Evolutionary conservation across 192 early-diverging fungal genomes (phyloP).

Genomic region (Mycoemilia scoparia): DNA sequence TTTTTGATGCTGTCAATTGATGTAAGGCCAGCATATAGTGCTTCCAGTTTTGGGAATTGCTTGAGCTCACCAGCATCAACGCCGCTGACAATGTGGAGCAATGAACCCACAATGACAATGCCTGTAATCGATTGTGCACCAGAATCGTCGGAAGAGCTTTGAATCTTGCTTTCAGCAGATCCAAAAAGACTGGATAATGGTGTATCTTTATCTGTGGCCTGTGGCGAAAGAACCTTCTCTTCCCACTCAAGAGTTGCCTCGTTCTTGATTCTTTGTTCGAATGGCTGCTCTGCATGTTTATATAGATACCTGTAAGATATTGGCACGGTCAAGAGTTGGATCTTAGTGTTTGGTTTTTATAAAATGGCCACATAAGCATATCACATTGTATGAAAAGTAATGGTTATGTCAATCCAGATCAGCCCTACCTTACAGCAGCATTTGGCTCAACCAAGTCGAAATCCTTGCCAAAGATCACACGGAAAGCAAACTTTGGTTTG

Average conservation of each 20-base stretch:
- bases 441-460: background rate
- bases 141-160: constrained; percentile 4
- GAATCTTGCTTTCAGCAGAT: too few relatives aligned
- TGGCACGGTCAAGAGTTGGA: too few relatives aligned
- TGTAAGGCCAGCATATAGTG: background rate
- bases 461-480: constrained; percentile 6
- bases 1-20: too few relatives aligned
- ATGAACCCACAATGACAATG: constrained; percentile 15
- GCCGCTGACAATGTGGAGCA: constrained; percentile 16
- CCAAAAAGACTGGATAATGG: too few relatives aligned
- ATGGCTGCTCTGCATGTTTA: constrained; percentile 6
- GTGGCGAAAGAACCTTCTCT: constrained; percentile 15
- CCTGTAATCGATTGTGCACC: constrained; percentile 4
- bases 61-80: constrained; percentile 6
- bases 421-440: too few relatives aligned
- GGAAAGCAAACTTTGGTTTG: constrained; percentile 21
- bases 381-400: too few relatives aligned
- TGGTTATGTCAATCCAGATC: too few relatives aligned
- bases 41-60: constrained; percentile 3
- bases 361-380: too few relatives aligned
- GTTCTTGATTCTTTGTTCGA: constrained; percentile 9
- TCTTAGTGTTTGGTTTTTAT: too few relatives aligned
- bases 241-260: constrained; percentile 28
- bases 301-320: constrained; percentile 24
- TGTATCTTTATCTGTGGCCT: constrained; percentile 9